Percentiles rank a stretch among this genome's conserved stretches.
Conservation (phyloP, 2,329 filamentous ascomycete species). For the Pseudogymnoascus sp. region DNA sequence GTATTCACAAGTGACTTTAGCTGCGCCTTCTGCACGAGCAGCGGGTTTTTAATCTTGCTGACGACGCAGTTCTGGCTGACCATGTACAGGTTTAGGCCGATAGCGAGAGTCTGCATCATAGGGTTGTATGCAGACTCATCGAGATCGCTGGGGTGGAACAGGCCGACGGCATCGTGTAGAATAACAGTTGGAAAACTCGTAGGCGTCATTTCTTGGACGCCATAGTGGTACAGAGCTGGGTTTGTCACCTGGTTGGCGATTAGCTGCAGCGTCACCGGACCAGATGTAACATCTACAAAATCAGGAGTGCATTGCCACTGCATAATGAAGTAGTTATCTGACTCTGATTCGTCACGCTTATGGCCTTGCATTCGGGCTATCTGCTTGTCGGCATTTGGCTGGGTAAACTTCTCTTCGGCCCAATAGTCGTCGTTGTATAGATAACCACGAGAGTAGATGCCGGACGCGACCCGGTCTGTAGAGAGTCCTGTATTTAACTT, state of each 20-base stretch:
- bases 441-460: not conserved
- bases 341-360: not conserved
- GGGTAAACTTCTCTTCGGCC: not conserved
- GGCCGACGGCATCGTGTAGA: slow-evolving; percentile 15
- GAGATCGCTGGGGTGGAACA: slow-evolving; percentile 15
- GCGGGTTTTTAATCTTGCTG: slow-evolving; percentile 12
- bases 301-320: not conserved
- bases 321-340: not conserved
- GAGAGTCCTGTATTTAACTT: not conserved
- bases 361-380: not conserved
- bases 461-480: not conserved
- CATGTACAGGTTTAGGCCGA: slow-evolving; percentile 26
- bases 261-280: slow-evolving; percentile 17
- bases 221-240: slow-evolving; percentile 31
- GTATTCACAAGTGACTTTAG: not conserved
- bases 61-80: slow-evolving; percentile 29
- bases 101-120: not conserved
- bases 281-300: not conserved
- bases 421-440: not conserved
- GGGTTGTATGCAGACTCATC: not conserved
- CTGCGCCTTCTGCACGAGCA: not conserved
- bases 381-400: not conserved
- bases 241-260: slow-evolving; percentile 30
- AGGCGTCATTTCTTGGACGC: slow-evolving; percentile 23
- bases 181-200: slow-evolving; percentile 16